Evolutionary conservation across 2,329 filamentous ascomycete genomes (phyloP).

Genomic region (Esteya vermicola): DNA sequence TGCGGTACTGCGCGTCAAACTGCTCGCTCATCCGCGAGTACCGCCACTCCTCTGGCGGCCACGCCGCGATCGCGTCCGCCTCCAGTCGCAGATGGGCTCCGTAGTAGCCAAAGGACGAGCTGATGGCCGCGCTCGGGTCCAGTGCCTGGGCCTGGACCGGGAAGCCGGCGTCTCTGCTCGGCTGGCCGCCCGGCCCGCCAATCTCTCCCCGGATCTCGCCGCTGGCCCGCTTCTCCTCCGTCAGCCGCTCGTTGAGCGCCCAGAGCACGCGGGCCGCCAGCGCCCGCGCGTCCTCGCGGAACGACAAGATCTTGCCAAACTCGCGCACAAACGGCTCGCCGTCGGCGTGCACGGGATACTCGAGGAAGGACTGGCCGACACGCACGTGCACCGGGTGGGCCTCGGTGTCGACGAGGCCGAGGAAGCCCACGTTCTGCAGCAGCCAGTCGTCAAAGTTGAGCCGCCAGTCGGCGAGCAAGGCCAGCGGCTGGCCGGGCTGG

Average conservation of each 20-base stretch:
- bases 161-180: too few species aligned
- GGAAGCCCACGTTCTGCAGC: too few species aligned
- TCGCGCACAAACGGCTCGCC: constrained; percentile 18
- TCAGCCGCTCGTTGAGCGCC: constrained; percentile 11
- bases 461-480: constrained; percentile 14
- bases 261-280: constrained; percentile 16
- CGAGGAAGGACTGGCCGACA: constrained; percentile 20
- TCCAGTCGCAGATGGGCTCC: constrained; percentile 19
- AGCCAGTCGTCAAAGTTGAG: constrained; percentile 17
- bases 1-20: constrained; percentile 16
- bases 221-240: too few species aligned
- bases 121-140: constrained; percentile 14
- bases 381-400: constrained; percentile 14
- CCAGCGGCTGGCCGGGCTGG: constrained; percentile 12
- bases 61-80: constrained; percentile 17
- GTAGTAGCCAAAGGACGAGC: constrained; percentile 14
- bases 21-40: constrained; percentile 18
- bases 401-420: neutral
- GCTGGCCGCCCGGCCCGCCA: too few species aligned
- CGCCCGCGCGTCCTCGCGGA: constrained; percentile 16
- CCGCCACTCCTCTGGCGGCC: constrained; percentile 16
- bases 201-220: too few species aligned
- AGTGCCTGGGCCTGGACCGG: constrained; percentile 12
- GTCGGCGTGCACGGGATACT: constrained; percentile 22
- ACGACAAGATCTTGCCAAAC: constrained; percentile 20